Evolutionary conservation across 768 basidiomycete species (phyloP), one percentile per base, ranked within the genome.

Genomic region (Kwoniella heveanensis): DNA sequence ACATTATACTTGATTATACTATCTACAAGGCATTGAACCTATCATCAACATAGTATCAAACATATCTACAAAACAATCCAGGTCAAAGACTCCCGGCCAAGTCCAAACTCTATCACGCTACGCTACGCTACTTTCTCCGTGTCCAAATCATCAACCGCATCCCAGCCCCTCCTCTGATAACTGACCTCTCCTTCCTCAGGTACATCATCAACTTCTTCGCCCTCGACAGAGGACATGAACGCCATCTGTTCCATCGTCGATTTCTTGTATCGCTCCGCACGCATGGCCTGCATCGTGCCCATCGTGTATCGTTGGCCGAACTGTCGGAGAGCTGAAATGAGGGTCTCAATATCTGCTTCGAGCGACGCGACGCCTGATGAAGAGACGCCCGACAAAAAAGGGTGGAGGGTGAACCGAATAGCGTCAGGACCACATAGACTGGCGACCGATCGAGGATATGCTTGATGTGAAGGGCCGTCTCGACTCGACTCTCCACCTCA

Each of bases 261-360:
- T 22, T 57, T 47, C 17, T 65, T 39, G 47, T 70, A 76, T 24
- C 65, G 19, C 22, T 73, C 69, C 19, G 68, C 61, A 8, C 74
- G 48, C 21, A 66, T n/a, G 0, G 70, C 74, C 39, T 76, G 74
- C 29, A 64, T 57, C 30, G 60, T 54, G 1, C 67, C 67, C 19
- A 76, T 54, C n/a, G 67, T 62, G 36, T 71, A 65, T 39, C 65
- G 32, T 44, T 53, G 49, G 19, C 74, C 74, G 29, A 70, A 68
- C 13, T 54, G 49, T 21, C 48, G 21, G 6, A 77, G 60, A 10
- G 70, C 70, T 19, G 48, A 47, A 2, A 73, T 60, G 19, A 77
- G 39, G 1, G 56, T 29, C 39, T 73, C 67, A 5, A 76, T 52
- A 24, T 76, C 74, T 2, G 51, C 61, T 48, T 72, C 72, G 27